Evolutionary conservation across 768 basidiomycete species (phyloP).

Genomic region (Boletus reticulatus): DNA sequence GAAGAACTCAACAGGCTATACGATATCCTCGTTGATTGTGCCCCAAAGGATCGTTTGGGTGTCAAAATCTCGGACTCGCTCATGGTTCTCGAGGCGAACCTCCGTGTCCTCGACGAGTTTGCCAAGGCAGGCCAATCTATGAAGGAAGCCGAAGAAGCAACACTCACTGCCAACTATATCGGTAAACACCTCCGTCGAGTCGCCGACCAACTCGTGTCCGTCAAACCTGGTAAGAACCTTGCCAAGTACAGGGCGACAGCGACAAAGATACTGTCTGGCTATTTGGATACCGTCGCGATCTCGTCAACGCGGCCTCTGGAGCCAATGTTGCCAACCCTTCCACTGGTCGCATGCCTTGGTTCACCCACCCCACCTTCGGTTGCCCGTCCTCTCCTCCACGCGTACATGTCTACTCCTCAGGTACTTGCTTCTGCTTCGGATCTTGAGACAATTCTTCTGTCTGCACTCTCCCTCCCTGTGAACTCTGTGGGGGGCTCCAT

Average conservation of each 20-base stretch:
- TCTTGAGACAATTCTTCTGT: slow-evolving; percentile 44
- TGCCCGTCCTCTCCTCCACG: slow-evolving; percentile 40
- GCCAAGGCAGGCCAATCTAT: not conserved
- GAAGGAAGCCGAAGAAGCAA: slow-evolving; percentile 7
- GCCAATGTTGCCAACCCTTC: slow-evolving; percentile 17
- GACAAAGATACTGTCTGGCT: slow-evolving; percentile 17
- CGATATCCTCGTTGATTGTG: slow-evolving; percentile 35
- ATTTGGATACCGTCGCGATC: slow-evolving; percentile 11
- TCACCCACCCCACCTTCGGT: slow-evolving; percentile 34
- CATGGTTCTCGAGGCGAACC: slow-evolving; percentile 44
- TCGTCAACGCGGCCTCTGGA: not conserved
- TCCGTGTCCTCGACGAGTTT: slow-evolving; percentile 30
- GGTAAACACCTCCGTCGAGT: slow-evolving; percentile 9
- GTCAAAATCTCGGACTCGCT: slow-evolving; percentile 39
- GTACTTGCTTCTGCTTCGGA: slow-evolving; percentile 37
- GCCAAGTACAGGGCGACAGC: slow-evolving; percentile 13
- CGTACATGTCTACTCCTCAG: slow-evolving; percentile 41
- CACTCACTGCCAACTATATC: slow-evolving; percentile 28
- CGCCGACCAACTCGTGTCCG: slow-evolving; percentile 1
- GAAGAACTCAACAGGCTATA: slow-evolving; percentile 58
- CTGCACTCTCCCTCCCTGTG: slow-evolving; percentile 33
- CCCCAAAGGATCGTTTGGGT: slow-evolving; percentile 33
- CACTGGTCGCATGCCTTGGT: slow-evolving; percentile 33
- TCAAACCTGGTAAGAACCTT: slow-evolving; percentile 16
- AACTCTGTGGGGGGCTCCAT: not conserved